These are phyloP conservation scores for Hypomyces rosellus DNA, from an alignment of 2,329 filamentous ascomycete genomes.

Conservation along the genomic window DNA sequence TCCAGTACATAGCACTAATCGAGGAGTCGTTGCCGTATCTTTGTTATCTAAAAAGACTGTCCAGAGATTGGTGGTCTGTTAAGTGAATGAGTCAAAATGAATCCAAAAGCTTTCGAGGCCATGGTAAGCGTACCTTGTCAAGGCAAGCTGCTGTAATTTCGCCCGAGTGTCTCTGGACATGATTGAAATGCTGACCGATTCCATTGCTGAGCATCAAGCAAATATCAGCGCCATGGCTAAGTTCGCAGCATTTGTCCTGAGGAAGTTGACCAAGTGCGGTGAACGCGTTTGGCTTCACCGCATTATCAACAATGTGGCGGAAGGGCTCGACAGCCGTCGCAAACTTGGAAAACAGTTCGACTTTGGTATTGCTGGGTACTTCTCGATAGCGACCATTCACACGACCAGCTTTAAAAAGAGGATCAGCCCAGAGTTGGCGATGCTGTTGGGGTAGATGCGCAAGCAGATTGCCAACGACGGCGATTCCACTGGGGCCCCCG, in stretches of 20 bases:
- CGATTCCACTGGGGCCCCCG: conserved; percentile 38
- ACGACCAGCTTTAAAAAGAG: conserved; percentile 46
- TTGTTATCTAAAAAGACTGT: conserved; percentile 21
- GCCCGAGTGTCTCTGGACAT: conserved; percentile 33
- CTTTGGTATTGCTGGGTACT: conserved; percentile 57
- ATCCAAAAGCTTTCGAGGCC: neutral
- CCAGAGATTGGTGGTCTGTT: conserved; percentile 15
- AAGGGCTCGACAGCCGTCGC: conserved; percentile 49
- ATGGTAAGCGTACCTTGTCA: conserved; percentile 14
- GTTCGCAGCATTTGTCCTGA: conserved; percentile 50
- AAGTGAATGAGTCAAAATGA: neutral
- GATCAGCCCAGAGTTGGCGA: conserved; percentile 52
- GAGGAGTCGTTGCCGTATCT: conserved; percentile 30
- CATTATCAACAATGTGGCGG: conserved; percentile 40
- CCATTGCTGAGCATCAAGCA: conserved; percentile 38
- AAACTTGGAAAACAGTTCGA: conserved; percentile 51
- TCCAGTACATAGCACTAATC: conserved; percentile 54
- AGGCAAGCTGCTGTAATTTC: conserved; percentile 29
- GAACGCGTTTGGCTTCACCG: conserved; percentile 47
- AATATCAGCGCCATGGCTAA: conserved; percentile 53
- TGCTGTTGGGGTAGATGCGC: conserved; percentile 38
- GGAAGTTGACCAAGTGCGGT: conserved; percentile 46
- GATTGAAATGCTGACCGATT: conserved; percentile 29
- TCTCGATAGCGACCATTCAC: conserved; percentile 51
- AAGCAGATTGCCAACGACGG: conserved; percentile 54